Conservation (phyloP, 305 asterid genomes). For the Andrographis paniculata region DNA sequence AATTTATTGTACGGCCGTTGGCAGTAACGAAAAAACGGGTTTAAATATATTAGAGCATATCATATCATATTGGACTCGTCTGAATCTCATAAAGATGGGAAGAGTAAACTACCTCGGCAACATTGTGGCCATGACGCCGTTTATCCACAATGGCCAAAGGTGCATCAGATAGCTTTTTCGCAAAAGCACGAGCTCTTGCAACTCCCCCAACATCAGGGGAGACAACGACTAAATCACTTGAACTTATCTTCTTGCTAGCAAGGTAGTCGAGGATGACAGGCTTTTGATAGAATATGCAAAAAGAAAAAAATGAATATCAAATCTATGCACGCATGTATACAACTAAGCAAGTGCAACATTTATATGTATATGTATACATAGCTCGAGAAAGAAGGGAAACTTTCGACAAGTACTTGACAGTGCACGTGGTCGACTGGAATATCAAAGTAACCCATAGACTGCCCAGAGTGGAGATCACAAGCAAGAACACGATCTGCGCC, state of each 20-base stretch:
- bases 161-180: slow-evolving; percentile 91
- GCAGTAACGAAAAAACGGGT: no score
- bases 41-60: no score
- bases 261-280: slow-evolving; percentile 96
- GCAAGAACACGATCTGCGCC: slow-evolving; percentile 79
- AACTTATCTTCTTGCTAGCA: slow-evolving; percentile 83
- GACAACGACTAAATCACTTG: slow-evolving; percentile 87
- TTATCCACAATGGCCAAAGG: slow-evolving; percentile 93
- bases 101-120: slow-evolving; percentile 69
- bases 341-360: neutral
- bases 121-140: slow-evolving; percentile 88
- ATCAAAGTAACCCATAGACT: slow-evolving; percentile 78
- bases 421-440: slow-evolving; percentile 80
- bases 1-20: no score
- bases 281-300: slow-evolving; percentile 24
- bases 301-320: neutral
- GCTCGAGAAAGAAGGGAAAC: slow-evolving; percentile 2
- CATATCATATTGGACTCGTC: no score
- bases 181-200: slow-evolving; percentile 94
- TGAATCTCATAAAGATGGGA: neutral
- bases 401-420: slow-evolving; percentile 44
- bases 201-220: slow-evolving; percentile 99
- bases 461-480: slow-evolving; percentile 84
- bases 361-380: neutral
- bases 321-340: neutral